Conservation (phyloP, 129 eudicot genomes). For the Flaveria trinervia region DNA sequence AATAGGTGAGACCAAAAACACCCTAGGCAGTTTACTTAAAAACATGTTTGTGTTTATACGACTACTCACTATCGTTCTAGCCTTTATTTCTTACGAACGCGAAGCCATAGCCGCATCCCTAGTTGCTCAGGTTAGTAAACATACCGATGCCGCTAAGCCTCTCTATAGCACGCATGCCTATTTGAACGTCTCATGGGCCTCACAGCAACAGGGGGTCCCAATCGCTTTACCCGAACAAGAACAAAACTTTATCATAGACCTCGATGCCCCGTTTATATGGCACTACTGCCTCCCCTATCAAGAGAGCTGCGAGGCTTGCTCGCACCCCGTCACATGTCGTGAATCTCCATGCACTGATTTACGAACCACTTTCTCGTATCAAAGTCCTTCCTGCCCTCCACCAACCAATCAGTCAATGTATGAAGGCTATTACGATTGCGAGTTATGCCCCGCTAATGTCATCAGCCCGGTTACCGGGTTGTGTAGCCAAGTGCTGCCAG, state of each 20-base stretch:
- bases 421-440: neutral
- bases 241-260: slow-evolving; percentile 17
- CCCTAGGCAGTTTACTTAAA: neutral
- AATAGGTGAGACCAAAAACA: neutral
- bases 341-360: slow-evolving; percentile 4
- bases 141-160: slow-evolving; percentile 16
- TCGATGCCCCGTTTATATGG: slow-evolving; percentile 30
- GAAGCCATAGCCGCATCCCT: neutral
- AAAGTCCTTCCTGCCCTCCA: slow-evolving; percentile 11
- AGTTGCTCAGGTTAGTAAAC: slow-evolving; percentile 19
- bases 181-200: neutral
- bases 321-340: neutral
- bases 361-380: slow-evolving; percentile 1
- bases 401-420: neutral
- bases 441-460: slow-evolving; percentile 1
- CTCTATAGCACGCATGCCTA: slow-evolving; percentile 8
- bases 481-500: neutral
- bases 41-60: slow-evolving; percentile 11
- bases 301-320: slow-evolving; percentile 8
- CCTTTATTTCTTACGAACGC: neutral
- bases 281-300: neutral
- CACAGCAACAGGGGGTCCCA: neutral
- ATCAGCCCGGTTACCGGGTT: neutral
- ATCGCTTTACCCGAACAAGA: neutral
- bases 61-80: slow-evolving; percentile 5